Evolutionary conservation across 805 yeast species (phyloP).

Genomic region (Candida pseudoglaebosa): DNA sequence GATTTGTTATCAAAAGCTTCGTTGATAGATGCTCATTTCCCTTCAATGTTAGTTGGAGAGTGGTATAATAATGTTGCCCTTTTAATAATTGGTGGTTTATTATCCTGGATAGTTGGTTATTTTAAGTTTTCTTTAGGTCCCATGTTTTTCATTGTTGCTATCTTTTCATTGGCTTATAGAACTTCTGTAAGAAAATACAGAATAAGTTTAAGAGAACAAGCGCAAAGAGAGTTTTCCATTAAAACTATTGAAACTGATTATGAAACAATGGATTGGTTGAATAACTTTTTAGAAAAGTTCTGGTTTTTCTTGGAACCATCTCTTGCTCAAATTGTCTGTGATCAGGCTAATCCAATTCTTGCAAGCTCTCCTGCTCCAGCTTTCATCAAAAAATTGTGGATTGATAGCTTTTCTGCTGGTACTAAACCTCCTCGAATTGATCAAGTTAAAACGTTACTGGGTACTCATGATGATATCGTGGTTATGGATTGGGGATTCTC

Average conservation of each 20-base stretch:
- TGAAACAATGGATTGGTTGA: slow-evolving; percentile 95
- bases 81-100: slow-evolving; percentile 59
- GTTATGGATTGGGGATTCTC: slow-evolving; percentile 98
- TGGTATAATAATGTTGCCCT: slow-evolving; percentile 92
- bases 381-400: slow-evolving; percentile 78
- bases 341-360: slow-evolving; percentile 78
- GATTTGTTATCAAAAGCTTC: slow-evolving; percentile 73
- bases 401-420: slow-evolving; percentile 87
- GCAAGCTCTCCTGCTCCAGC: slow-evolving; percentile 78
- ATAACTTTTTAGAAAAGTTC: slow-evolving; percentile 81
- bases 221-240: slow-evolving; percentile 82
- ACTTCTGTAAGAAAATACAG: slow-evolving; percentile 80
- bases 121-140: slow-evolving; percentile 76
- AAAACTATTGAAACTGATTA: slow-evolving; percentile 80
- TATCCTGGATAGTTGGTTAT: slow-evolving; percentile 79
- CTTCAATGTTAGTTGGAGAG: slow-evolving; percentile 80
- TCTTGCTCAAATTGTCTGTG: slow-evolving; percentile 78
- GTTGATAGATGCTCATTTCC: slow-evolving; percentile 68
- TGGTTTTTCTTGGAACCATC: slow-evolving; percentile 93
- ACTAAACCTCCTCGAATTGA: slow-evolving; percentile 95
- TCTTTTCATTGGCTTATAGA: slow-evolving; percentile 70
- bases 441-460: slow-evolving; percentile 79
- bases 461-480: slow-evolving; percentile 87
- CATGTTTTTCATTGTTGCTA: slow-evolving; percentile 64
- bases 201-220: slow-evolving; percentile 65